phyloP scores from a whole-genome alignment of 495 filamentous ascomycete genomes.

The Neurospora pannonica region DNA sequence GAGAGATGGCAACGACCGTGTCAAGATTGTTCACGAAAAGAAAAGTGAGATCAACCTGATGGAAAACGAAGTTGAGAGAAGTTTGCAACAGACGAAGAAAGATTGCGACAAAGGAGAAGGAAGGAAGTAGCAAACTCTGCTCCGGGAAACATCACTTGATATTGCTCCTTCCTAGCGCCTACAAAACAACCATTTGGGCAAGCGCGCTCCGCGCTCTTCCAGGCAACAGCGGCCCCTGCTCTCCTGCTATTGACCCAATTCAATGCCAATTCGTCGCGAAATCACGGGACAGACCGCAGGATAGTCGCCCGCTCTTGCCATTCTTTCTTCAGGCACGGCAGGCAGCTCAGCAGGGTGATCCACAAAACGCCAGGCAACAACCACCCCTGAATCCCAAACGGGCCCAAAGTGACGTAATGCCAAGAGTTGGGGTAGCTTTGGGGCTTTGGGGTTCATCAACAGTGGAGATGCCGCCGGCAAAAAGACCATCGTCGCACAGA shows the following conservation, averaged over 20 bases:
- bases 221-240: slow-evolving; percentile 15
- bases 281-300: slow-evolving; percentile 7
- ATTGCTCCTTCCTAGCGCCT: neutral
- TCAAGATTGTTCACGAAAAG: neutral
- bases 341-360: slow-evolving; percentile 5
- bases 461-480: neutral
- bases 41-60: neutral
- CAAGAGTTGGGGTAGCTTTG: neutral
- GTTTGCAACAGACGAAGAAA: neutral
- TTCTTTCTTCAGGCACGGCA: neutral
- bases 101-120: neutral
- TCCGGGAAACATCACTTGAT: neutral
- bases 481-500: neutral
- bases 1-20: neutral
- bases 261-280: neutral
- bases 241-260: neutral
- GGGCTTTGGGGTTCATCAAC: neutral
- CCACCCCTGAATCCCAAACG: neutral
- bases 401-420: neutral
- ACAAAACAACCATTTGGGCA: slow-evolving; percentile 1
- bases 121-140: neutral
- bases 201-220: slow-evolving; percentile 10
- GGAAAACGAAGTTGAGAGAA: neutral
- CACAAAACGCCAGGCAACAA: slow-evolving; percentile 14
- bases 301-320: neutral